Conservation (phyloP, 2,329 filamentous ascomycete species). For the Trichoderma simmonsii region DNA sequence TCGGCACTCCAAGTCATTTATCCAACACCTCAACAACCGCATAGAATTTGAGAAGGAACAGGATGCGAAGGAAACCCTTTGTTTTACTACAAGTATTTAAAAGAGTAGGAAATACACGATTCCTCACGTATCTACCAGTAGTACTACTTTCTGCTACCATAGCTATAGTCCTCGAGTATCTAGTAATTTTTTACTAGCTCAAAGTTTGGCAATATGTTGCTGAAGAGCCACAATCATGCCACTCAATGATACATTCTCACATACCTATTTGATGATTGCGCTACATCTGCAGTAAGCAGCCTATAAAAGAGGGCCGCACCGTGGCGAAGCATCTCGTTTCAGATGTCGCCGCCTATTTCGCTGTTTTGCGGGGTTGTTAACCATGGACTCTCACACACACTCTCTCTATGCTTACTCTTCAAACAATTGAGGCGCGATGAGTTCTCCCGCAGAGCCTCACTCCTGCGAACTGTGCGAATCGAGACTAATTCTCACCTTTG, state of each 20-base stretch:
- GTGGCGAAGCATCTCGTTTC: not conserved
- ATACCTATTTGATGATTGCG: not conserved
- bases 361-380: not conserved
- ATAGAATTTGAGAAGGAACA: not conserved
- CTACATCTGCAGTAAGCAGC: not conserved
- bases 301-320: not conserved
- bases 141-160: not conserved
- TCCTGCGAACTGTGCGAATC: not conserved
- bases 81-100: not conserved
- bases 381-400: not conserved
- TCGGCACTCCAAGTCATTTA: not conserved
- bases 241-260: not conserved
- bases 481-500: not conserved
- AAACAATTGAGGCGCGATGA: not conserved
- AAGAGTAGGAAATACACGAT: not conserved
- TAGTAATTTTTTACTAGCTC: not conserved
- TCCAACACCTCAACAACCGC: not conserved
- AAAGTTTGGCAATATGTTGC: not conserved
- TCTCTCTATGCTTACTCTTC: not conserved
- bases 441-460: not conserved
- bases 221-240: not conserved
- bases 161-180: not conserved
- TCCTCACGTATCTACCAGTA: not conserved
- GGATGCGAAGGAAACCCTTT: not conserved
- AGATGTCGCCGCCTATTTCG: not conserved